Conservation (phyloP, 176 grass and related monocot species). For the Neostapfia colusana region DNA sequence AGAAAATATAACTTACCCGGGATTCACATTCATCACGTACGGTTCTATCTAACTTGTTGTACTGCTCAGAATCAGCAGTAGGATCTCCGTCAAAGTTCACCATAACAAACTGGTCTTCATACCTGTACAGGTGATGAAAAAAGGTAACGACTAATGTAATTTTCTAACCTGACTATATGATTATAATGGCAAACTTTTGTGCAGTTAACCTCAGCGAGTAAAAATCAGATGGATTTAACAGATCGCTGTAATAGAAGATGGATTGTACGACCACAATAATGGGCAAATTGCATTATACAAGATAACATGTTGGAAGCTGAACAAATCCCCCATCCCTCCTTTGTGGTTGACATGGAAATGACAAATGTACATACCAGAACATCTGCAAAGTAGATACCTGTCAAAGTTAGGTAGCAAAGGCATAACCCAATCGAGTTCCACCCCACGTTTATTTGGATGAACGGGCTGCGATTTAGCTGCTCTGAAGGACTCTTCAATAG, state of each 20-base stretch:
- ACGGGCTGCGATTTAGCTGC: slow-evolving; percentile 80
- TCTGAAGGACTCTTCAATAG: slow-evolving; percentile 89
- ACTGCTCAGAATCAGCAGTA: slow-evolving; percentile 92
- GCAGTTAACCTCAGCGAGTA: background rate
- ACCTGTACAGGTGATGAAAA: slow-evolving; percentile 47
- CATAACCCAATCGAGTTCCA: slow-evolving; percentile 68
- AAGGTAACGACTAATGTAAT: slow-evolving; percentile 14
- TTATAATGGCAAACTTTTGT: background rate
- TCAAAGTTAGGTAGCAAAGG: slow-evolving; percentile 93
- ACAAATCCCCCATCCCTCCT: background rate
- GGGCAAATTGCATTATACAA: background rate
- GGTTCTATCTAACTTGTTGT: slow-evolving; percentile 72
- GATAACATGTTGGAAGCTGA: slow-evolving; percentile 19
- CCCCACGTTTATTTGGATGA: slow-evolving; percentile 83
- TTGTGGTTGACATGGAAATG: slow-evolving; percentile 2
- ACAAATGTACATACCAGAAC: background rate
- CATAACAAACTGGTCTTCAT: slow-evolving; percentile 92
- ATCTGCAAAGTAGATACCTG: slow-evolving; percentile 49
- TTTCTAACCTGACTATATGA: background rate
- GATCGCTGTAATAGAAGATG: background rate
- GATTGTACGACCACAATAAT: too few relatives aligned
- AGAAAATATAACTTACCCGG: slow-evolving; percentile 44
- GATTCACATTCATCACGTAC: slow-evolving; percentile 78
- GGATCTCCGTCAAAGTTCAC: slow-evolving; percentile 98
- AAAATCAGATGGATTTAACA: background rate